These are phyloP conservation scores for Thuidium tamariscinum DNA, from an alignment of 225 moss, liverwort and hornwort species.

Conservation along the genomic window DNA sequence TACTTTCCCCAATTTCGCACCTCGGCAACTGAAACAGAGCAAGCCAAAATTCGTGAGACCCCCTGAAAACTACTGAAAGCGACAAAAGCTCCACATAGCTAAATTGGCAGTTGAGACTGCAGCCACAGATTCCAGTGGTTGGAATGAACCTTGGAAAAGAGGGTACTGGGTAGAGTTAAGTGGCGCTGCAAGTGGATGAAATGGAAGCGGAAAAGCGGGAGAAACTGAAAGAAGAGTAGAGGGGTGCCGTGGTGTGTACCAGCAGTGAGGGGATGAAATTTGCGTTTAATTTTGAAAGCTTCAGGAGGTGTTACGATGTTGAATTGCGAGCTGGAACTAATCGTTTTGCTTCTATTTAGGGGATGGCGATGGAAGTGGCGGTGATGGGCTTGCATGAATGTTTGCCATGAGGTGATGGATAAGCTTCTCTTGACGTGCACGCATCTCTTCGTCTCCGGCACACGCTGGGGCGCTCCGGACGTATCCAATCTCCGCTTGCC, in stretches of 20 bases:
- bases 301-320: not conserved
- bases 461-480: not conserved
- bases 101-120: not conserved
- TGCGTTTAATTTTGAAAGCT: not conserved
- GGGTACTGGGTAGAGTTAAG: not conserved
- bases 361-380: not conserved
- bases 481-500: not conserved
- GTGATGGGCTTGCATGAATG: not conserved
- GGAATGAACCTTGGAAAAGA: not conserved
- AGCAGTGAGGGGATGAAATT: not conserved
- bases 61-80: not conserved
- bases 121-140: not conserved
- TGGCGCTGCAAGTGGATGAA: not conserved
- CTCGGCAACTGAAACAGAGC: not conserved
- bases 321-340: not conserved
- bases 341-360: not conserved
- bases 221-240: not conserved
- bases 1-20: not conserved
- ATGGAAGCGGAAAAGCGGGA: not conserved
- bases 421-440: constrained; percentile 7
- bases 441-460: constrained; percentile 2
- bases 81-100: not conserved
- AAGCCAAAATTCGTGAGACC: not conserved
- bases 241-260: not conserved
- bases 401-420: not conserved